Evolutionary conservation across 2,329 filamentous ascomycete genomes (phyloP), one percentile per base, ranked within the genome.

Genomic region (Xylaria digitata): DNA sequence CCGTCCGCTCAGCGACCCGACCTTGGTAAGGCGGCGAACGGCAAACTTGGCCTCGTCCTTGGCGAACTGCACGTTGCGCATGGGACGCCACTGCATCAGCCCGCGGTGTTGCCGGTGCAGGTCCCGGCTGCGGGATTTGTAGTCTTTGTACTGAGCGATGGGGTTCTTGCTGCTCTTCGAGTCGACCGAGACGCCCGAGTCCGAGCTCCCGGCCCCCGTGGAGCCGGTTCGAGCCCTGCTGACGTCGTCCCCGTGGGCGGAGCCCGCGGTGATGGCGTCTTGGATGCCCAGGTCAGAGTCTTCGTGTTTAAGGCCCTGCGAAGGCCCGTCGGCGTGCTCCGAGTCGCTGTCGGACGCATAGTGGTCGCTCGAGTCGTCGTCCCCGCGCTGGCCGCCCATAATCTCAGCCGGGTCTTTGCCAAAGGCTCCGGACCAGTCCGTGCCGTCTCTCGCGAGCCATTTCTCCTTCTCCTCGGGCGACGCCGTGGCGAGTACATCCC

Each of bases 51-150:
- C 89, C 82, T 98, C 92, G 74, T 97, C 86, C 80, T 96, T 97
- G 49, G 90, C 94, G 78, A 97, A 98, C 71, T 90, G 89, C 23
- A 89, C 84, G 76, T 97, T 97, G 46, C 95, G 86, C 77, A 94
- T 92, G 0, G 95, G 94, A 75, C 90, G 92, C 94, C 94, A 98
- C 79, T 98, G 95, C 93, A 97, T 97, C 76, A 97, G 75, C 0
- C 95, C 95, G 11, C 94, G 86, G 73, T 97, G 94, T 80, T 94
- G 93, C 0, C 94, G 87, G 77, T 94, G 91, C 77, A 97, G 84
- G 52, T 92, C 89, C 69, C 91, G 88, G 76, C 90, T 93, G 69
- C 89, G 86, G 63, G 84, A 83, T 73, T 88, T 89, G 77, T 91
- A 88, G 23, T 90, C 85, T 76, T 89, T 89, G 75, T 85, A 83